Evolutionary conservation across 768 basidiomycete genomes (phyloP).

Genomic region (Serendipita sp.): DNA sequence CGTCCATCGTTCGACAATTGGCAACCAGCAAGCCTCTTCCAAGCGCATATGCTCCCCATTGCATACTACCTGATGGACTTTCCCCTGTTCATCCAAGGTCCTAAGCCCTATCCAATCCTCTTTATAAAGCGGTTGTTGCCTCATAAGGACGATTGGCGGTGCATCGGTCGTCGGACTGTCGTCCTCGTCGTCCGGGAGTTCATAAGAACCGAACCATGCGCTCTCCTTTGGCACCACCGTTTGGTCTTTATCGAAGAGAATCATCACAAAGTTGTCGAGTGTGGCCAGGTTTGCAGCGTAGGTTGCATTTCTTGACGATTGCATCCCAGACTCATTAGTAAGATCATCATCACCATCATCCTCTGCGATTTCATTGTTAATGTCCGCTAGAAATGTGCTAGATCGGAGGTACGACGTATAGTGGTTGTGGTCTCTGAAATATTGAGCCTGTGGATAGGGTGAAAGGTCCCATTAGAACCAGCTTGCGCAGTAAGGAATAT

Average conservation of each 20-base stretch:
- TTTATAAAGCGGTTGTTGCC: constrained; percentile 47
- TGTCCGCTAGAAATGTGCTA: constrained; percentile 52
- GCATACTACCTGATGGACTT: constrained; percentile 45
- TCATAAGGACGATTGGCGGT: constrained; percentile 50
- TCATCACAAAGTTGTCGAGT: constrained; percentile 52
- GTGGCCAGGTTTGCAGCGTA: constrained; percentile 46
- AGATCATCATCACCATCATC: background rate
- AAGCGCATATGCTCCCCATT: constrained; percentile 57
- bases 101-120: constrained; percentile 76
- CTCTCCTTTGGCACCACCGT: constrained; percentile 76
- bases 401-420: constrained; percentile 40
- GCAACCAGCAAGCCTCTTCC: background rate
- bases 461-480: too few species aligned
- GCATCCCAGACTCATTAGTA: background rate
- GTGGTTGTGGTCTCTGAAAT: constrained; percentile 59
- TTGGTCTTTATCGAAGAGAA: constrained; percentile 55
- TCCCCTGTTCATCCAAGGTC: constrained; percentile 48
- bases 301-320: constrained; percentile 33
- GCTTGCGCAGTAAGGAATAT: background rate
- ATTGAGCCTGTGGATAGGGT: constrained; percentile 50
- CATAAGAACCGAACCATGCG: constrained; percentile 72
- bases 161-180: constrained; percentile 12
- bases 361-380: constrained; percentile 62
- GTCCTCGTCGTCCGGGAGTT: constrained; percentile 23
- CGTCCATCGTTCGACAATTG: background rate